Evolutionary conservation across 2,329 filamentous ascomycete species (phyloP).

Genomic region (Aspergillus phoenicis): DNA sequence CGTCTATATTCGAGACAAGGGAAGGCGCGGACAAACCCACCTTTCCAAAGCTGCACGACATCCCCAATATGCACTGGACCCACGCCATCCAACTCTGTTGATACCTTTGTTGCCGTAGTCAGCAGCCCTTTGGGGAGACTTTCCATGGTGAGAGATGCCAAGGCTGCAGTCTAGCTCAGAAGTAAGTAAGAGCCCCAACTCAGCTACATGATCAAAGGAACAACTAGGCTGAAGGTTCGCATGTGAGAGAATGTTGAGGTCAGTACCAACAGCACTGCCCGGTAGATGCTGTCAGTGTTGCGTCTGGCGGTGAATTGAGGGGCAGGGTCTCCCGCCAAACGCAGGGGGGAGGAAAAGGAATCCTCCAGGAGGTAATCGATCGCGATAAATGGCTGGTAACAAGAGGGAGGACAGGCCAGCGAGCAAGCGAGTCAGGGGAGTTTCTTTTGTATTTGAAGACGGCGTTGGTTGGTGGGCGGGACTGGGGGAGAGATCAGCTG

Average conservation of each 20-base stretch:
- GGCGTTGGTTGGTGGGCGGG: not conserved
- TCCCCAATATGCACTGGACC: constrained; percentile 45
- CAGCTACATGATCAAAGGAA: constrained; percentile 18
- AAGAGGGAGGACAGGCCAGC: not conserved
- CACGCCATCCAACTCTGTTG: constrained; percentile 42
- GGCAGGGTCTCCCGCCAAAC: constrained; percentile 14
- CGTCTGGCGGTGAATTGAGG: constrained; percentile 23
- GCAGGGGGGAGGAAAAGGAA: constrained; percentile 17
- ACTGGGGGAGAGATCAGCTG: constrained; percentile 12
- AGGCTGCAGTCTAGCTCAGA: not conserved
- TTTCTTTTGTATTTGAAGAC: constrained; percentile 1
- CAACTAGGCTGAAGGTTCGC: not conserved
- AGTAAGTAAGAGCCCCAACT: constrained; percentile 1
- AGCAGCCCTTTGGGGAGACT: constrained; percentile 47
- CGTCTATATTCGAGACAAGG: constrained; percentile 1
- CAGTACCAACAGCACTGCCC: not conserved
- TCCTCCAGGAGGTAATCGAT: not conserved
- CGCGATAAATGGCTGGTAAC: not conserved
- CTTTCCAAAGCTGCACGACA: constrained; percentile 53
- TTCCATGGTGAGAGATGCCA: constrained; percentile 34
- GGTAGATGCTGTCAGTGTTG: constrained; percentile 13
- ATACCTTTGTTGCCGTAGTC: constrained; percentile 40
- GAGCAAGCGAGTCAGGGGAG: not conserved
- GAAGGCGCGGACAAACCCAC: constrained; percentile 34
- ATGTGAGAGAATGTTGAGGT: not conserved